Percentiles rank a stretch among this genome's conserved stretches.
These are phyloP conservation scores for Paraglomus occultum DNA, from an alignment of 192 early-diverging fungal genomes.

Conservation along the genomic window DNA sequence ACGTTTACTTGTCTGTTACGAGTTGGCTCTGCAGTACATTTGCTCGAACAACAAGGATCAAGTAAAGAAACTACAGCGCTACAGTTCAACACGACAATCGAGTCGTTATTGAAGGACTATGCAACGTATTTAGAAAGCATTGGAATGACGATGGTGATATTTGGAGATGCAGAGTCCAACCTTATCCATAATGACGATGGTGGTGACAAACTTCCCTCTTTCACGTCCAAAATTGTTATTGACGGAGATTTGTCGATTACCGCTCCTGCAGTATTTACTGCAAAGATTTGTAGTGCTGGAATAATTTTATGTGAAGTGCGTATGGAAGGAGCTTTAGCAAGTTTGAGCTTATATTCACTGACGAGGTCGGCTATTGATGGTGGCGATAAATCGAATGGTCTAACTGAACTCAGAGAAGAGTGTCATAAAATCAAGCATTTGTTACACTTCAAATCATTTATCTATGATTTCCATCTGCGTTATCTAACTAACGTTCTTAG, in stretches of 20 bases:
- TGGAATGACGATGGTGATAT: conserved; percentile 60
- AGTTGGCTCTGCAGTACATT: neutral
- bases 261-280: conserved; percentile 49
- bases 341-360: conserved; percentile 57
- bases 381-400: conserved; percentile 40
- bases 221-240: conserved; percentile 46
- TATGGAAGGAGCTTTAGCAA: conserved; percentile 55
- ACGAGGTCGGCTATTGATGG: conserved; percentile 44
- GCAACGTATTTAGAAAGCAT: conserved; percentile 51
- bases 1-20: neutral
- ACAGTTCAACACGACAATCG: conserved; percentile 49
- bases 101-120: conserved; percentile 56
- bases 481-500: conserved; percentile 48
- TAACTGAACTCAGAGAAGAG: conserved; percentile 54
- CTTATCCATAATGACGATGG: conserved; percentile 32
- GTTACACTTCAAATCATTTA: conserved; percentile 62
- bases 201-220: conserved; percentile 37
- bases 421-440: conserved; percentile 56
- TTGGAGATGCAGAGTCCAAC: conserved; percentile 45
- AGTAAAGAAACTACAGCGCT: conserved; percentile 11
- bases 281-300: conserved; percentile 55
- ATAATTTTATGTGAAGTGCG: conserved; percentile 60
- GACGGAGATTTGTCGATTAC: conserved; percentile 39
- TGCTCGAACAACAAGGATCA: neutral
- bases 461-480: conserved; percentile 58